A percentile compares a stretch with the other conserved stretches of the same genome.
Evolutionary conservation across 306 rosid species (phyloP).

Genomic region (Alnus rubra): DNA sequence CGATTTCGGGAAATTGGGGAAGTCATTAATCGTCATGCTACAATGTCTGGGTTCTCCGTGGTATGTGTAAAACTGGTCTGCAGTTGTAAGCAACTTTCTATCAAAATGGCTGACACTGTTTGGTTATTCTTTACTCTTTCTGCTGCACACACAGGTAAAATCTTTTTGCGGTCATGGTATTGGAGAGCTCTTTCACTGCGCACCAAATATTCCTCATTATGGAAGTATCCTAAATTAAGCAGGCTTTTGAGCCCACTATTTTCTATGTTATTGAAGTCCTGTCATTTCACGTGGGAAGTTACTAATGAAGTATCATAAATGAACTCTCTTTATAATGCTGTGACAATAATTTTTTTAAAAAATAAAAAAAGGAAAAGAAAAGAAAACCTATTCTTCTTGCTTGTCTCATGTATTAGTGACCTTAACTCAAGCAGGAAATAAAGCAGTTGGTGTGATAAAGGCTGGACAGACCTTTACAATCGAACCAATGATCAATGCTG

Average conservation of each 20-base stretch:
- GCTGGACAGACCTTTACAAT: constrained; percentile 93
- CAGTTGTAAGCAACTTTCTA: constrained; percentile 14
- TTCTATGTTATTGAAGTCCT: neutral
- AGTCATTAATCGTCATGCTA: constrained; percentile 79
- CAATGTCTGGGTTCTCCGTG: constrained; percentile 90
- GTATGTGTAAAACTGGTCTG: constrained; percentile 40
- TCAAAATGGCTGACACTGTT: constrained; percentile 6
- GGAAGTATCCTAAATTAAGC: constrained; percentile 58
- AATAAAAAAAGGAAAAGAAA: neutral
- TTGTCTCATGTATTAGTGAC: constrained; percentile 16
- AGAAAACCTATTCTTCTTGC: neutral
- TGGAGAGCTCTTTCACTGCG: constrained; percentile 98
- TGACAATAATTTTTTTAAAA: neutral
- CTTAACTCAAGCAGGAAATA: constrained; percentile 74
- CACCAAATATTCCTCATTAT: constrained; percentile 92
- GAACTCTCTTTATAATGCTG: neutral
- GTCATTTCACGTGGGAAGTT: neutral
- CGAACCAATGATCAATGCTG: constrained; percentile 97
- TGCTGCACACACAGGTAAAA: constrained; percentile 51
- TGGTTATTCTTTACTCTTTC: constrained; percentile 19
- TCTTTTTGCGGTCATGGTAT: constrained; percentile 93
- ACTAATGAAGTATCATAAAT: neutral
- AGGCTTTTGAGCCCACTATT: neutral
- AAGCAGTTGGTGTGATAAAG: constrained; percentile 98
- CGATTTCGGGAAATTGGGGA: constrained; percentile 96